Base-by-base conservation (phyloP, 1,139 yeast genomes). In the Yamadazyma buinensis region DNA sequence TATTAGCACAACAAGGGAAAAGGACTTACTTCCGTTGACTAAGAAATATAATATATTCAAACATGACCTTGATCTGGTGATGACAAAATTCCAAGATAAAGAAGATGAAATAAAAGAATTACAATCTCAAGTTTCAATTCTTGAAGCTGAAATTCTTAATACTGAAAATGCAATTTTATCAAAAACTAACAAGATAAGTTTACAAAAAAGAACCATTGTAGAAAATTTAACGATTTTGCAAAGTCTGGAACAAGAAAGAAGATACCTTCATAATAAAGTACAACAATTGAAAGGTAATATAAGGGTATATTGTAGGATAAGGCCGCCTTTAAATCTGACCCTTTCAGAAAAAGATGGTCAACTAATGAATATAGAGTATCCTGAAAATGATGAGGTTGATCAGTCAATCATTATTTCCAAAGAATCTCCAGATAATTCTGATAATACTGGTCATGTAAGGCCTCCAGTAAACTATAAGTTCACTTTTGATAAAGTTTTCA, bases 231-330 rank as follows among this genome's bases (percentile, higher is more conserved):
- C 13, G 15, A 23, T 27, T 3, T 31, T 57, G 11, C 40, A 49
- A 1, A 30, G 37, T 5, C 50, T 52, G 35, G 71, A 65, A 32
- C 38, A 36, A 8, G 44, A 48, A 21, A 67, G 97, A 46, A 64
- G 97, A n/a, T 54, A 61, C 15, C 59, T 86, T 3, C 97, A 88
- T 51, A 80, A 85, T 49, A 72, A 67, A 40, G 64, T 90, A 10
- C 97, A 90, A 55, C 95, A 87, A 40, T 58, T 90, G 28, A 86
- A 90, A 54, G 98, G 98, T 1, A 92, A 88, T 48, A 87, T 92
- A 26, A 64, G 98, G 28, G 97, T 92, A 0, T 88, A 81, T 48
- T 92, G 97, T 53, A 72, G 98, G 28, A 72, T 90, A 4, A 68
- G 95, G 34, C 96, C 97, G 0, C 61, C 41, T 5, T 39, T n/a